Base-by-base conservation (phyloP, 441 rosid species). In the Croton laevigatus region DNA sequence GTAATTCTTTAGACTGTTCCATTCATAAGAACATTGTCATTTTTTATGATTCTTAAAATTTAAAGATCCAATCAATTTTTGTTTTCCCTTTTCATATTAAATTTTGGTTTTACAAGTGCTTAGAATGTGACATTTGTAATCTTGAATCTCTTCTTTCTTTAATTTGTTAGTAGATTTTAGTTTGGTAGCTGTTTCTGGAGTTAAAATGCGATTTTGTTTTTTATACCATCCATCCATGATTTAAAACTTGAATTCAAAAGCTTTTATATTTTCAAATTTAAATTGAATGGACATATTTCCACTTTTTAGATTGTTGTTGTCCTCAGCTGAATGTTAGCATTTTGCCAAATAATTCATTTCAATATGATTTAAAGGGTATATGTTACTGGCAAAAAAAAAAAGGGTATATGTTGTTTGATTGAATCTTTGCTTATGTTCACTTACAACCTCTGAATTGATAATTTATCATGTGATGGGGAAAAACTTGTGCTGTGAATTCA, bases 1-100 rank as follows among this genome's bases (percentile, higher is more conserved):
- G 98, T 91, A 83, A 64, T 45, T 64, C 23, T 57, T 64, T 10
- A 3, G 44, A 36, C 13, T 68, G 8, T 46, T 67, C 19, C 57
- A n/a, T 70, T 52, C 70, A n/a, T 37, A 17, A 22, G 64, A 23
- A 3, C 38, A 8, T 8, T 27, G 37, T 59, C 36, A 32, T 11
- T 57, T 14, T 70, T 49, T 44, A n/a, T 38, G 57, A 27, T 9
- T 52, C 68, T 27, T 14, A 17, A 10, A 2, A 22, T 14, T 46
- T 17, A 13, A 53, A 65, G 46, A 57, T 72, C 40, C 48, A 49
- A 48, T 48, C 17, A 14, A 14, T 14, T 49, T 68, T 40, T 40
- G 4, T 40, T 40, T 40, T n/a, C n/a, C n/a, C 10, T 40, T 40
- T 40, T 9, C 44, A 40, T 40, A 11, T 61, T 52, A 6, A 19